These are phyloP conservation scores for Polysphondylium violaceum DNA, from an alignment of 78 protist genomes.

Conservation along the genomic window DNA sequence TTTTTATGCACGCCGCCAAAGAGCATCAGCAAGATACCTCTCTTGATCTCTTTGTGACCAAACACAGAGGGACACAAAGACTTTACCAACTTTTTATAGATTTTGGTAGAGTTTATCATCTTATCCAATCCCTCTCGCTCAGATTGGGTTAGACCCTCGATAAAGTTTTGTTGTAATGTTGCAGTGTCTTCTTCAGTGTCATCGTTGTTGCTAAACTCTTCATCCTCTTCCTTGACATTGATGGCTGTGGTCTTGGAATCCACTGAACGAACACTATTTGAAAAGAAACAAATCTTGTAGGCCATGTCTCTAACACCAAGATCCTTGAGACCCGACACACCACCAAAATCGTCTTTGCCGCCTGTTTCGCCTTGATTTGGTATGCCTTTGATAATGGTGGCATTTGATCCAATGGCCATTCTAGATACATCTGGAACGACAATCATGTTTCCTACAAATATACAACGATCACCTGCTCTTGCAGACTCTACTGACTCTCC, in stretches of 20 bases:
- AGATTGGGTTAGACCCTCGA: conserved; percentile 62
- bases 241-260: neutral
- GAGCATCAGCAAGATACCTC: conserved; percentile 96
- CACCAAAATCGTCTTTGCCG: conserved; percentile 86
- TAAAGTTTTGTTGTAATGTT: conserved; percentile 10
- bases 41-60: conserved; percentile 92
- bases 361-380: neutral
- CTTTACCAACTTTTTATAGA: conserved; percentile 75
- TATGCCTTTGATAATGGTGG: conserved; percentile 31
- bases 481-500: conserved; percentile 95
- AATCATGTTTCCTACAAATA: conserved; percentile 95
- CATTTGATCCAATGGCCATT: conserved; percentile 51
- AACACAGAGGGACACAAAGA: conserved; percentile 93
- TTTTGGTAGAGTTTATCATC: conserved; percentile 64
- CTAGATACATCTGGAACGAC: conserved; percentile 97
- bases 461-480: conserved; percentile 97
- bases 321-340: conserved; percentile 93
- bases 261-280: conserved; percentile 68
- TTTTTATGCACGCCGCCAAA: conserved; percentile 99
- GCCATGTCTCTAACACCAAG: conserved; percentile 97
- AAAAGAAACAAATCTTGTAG: conserved; percentile 95
- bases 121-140: conserved; percentile 66
- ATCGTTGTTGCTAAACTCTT: neutral
- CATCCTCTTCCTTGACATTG: conserved; percentile 16
- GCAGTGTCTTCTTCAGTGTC: conserved; percentile 26